Conservation (phyloP, 345 rosid genomes). For the Hibiscus syriacus region DNA sequence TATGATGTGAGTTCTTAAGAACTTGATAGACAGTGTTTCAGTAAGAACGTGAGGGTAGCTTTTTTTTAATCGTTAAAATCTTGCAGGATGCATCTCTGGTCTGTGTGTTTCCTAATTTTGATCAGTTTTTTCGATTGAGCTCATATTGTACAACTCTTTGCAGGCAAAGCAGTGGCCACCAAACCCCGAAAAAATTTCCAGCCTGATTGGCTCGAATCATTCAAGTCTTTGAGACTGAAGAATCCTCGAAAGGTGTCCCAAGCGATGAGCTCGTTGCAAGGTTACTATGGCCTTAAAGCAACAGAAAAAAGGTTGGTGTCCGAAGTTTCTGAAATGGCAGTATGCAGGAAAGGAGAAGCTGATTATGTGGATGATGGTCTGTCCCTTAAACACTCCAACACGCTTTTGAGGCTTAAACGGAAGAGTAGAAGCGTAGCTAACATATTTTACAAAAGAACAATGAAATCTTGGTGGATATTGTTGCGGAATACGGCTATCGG, state of each 20-base stretch:
- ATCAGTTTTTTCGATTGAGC: neutral
- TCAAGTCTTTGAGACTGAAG: slow-evolving; percentile 46
- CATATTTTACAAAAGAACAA: too few relatives aligned
- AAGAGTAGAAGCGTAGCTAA: too few relatives aligned
- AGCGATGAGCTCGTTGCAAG: slow-evolving; percentile 76
- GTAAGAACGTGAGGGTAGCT: too few relatives aligned
- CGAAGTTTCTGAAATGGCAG: slow-evolving; percentile 52
- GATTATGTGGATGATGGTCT: too few relatives aligned
- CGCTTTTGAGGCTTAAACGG: slow-evolving; percentile 37
- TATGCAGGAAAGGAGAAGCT: too few relatives aligned
- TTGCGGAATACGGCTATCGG: too few relatives aligned
- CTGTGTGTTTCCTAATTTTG: slow-evolving; percentile 1
- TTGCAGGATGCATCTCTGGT: slow-evolving; percentile 3
- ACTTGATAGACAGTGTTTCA: too few relatives aligned
- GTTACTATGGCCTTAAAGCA: slow-evolving; percentile 60
- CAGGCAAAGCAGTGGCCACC: slow-evolving; percentile 37
- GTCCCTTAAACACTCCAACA: slow-evolving; percentile 24
- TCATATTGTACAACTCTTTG: slow-evolving; percentile 16
- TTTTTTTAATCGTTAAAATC: too few relatives aligned
- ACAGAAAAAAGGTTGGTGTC: slow-evolving; percentile 18
- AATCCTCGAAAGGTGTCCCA: slow-evolving; percentile 44
- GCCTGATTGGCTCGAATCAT: slow-evolving; percentile 42
- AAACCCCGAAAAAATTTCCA: slow-evolving; percentile 20
- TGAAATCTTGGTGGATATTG: neutral
- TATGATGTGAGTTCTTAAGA: too few relatives aligned